Evolutionary conservation across 1,284 basidiomycete genomes (phyloP), one percentile per base, ranked within the genome.

Genomic region (Xerocomus amazonicus): DNA sequence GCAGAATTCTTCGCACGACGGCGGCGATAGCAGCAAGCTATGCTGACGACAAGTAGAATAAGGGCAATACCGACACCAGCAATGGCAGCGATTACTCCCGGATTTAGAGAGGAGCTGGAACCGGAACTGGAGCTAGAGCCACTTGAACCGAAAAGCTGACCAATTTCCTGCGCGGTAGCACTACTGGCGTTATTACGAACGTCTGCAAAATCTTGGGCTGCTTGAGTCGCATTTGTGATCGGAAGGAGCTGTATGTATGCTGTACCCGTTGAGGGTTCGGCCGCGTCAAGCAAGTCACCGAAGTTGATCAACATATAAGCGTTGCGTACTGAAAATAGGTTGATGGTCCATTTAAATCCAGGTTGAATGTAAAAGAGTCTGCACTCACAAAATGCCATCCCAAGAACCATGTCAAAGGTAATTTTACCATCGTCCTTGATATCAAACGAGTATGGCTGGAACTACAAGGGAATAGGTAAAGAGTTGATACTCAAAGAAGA

Each of bases 181-280:
- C 36, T n/a, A 9, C 39, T 45, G 6, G 29, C 9, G 17, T 48
- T 46, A 27, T n/a, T 34, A 35, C 65, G 66, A 13, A 54, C 37
- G 3, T 6, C 47, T 38, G 43, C 49, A 53, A 65, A 63, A 35
- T 60, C 56, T 43, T 55, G 33, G 36, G 55, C 50, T 1, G 57
- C 62, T 48, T 73, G 58, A 2, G 65, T 59, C 16, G 64, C 57
- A 47, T 76, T 67, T 5, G 79, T 83, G 9, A 74, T 66, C 1
- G 82, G 73, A 26, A 83, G 72, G 28, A 87, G 67, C 54, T 86
- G 84, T 19, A 86, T 70, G 63, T 76, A 87, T 3, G 84, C 82
- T 27, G 68, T 63, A 26, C 62, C 66, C 23, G 66, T 66, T 17
- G 59, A 55, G 31, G 68, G 62, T 12, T 68, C 66, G 19, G 68